Base-by-base conservation (phyloP, 2,329 filamentous ascomycete species). In the Aspergillus terreus region DNA sequence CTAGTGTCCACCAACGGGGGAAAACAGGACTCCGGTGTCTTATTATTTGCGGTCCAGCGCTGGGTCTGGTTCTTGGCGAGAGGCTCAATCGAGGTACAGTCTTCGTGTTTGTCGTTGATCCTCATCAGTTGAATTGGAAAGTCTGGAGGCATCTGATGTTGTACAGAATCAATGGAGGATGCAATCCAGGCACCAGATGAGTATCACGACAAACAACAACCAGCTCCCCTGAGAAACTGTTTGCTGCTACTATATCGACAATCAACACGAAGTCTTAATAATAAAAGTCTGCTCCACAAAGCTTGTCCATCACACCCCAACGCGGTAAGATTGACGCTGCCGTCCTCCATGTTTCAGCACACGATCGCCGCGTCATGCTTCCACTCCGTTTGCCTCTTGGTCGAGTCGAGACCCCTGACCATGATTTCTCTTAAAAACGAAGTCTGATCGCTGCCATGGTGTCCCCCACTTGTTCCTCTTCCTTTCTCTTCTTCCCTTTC, bases 361-460 rank as follows among this genome's bases (percentile, higher is more conserved):
- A 46, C 42, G 42, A 44, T 45, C 48, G 48, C 41, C 48, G 48
- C 48, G 48, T 50, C 32, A 50, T 41, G 23, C 19, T 35, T 10
- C 27, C 35, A 21, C 35, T 27, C 25, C 25, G 19, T 27, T 44
- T 17, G 42, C 14, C 42, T 44, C 42, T 10, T 27, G n/a, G 42
- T 17, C 4, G 19, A 43, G 12, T 30, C 27, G 27, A 30, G 27
- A 11, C 27, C 27, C 27, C 27, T 30, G 27, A 30, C 27, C 27
- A 30, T 30, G 27, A 30, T 30, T 30, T 30, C 27, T 30, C 3
- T 30, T 10, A 30, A 11, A 30, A 30, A 30, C 3, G 12, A 43
- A 43, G 17, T 43, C 40, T 23, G 15, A 40, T 40, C 17, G 17
- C 36, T 15, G 35, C 35, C 35, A 38, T 12, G 7, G 6, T n/a